Evolutionary conservation across 768 basidiomycete species (phyloP).

Genomic region (Tylopilus vinaceipallidus): DNA sequence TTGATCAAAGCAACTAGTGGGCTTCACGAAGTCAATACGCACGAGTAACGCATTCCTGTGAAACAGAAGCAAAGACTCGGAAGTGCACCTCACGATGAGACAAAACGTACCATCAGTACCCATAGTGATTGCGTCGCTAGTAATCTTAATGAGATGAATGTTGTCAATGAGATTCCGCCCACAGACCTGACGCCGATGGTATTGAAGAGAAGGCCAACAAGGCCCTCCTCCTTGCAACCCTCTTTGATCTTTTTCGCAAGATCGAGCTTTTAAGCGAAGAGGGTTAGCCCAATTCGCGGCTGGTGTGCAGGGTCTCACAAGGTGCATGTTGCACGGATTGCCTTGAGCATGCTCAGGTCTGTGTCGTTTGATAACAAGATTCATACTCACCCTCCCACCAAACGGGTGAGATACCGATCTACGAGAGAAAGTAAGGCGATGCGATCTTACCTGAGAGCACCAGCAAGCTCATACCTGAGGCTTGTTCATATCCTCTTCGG

Average conservation of each 20-base stretch:
- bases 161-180: not conserved
- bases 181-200: slow-evolving; percentile 79
- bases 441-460: not conserved
- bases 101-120: slow-evolving; percentile 70
- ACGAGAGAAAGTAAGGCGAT: slow-evolving; percentile 11
- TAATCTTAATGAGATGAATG: not conserved
- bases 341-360: slow-evolving; percentile 41
- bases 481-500: slow-evolving; percentile 79
- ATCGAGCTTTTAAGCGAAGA: slow-evolving; percentile 54
- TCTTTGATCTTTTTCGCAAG: slow-evolving; percentile 78
- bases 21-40: slow-evolving; percentile 36
- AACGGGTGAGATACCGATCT: slow-evolving; percentile 86
- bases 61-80: not conserved
- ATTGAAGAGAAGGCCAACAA: slow-evolving; percentile 82
- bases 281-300: not conserved
- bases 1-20: not conserved
- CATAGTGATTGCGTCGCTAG: slow-evolving; percentile 86
- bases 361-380: not conserved
- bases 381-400: slow-evolving; percentile 81
- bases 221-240: slow-evolving; percentile 76
- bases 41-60: slow-evolving; percentile 89
- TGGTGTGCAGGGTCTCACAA: slow-evolving; percentile 46
- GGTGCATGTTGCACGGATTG: slow-evolving; percentile 84
- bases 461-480: slow-evolving; percentile 63
- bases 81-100: not conserved